Conservation (phyloP, 2,329 filamentous ascomycete genomes). For the Fusarium mundagurra region DNA sequence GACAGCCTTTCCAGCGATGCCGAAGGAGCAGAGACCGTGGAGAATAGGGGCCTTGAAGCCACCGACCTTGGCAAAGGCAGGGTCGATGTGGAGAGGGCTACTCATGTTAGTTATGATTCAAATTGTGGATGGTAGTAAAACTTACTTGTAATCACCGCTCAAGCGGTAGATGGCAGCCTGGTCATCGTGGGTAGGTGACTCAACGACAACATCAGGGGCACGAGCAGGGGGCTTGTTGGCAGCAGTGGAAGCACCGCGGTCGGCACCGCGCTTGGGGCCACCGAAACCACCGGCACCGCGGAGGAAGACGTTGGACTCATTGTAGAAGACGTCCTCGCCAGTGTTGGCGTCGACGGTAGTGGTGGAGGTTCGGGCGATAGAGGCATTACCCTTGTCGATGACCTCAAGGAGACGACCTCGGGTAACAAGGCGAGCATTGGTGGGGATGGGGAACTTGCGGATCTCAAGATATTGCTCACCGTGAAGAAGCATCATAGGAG, state of each 20-base stretch:
- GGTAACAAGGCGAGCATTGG: slow-evolving; percentile 78
- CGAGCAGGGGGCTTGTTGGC: slow-evolving; percentile 82
- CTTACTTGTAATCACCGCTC: slow-evolving; percentile 88
- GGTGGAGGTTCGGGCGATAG: slow-evolving; percentile 81
- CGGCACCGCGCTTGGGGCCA: slow-evolving; percentile 78
- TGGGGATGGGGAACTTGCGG: slow-evolving; percentile 90
- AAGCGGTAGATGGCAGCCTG: slow-evolving; percentile 94
- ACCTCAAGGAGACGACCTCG: slow-evolving; percentile 89
- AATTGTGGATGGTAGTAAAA: neutral
- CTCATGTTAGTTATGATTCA: neutral
- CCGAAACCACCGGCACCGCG: slow-evolving; percentile 91
- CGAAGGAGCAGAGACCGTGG: slow-evolving; percentile 96
- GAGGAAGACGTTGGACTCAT: slow-evolving; percentile 93
- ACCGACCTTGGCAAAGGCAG: slow-evolving; percentile 90
- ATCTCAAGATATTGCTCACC: slow-evolving; percentile 99
- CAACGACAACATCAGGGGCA: slow-evolving; percentile 81
- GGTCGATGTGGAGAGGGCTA: slow-evolving; percentile 91
- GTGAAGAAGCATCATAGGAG: slow-evolving; percentile 97
- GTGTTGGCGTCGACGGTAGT: slow-evolving; percentile 86
- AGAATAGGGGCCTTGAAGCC: slow-evolving; percentile 95
- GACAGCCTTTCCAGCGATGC: slow-evolving; percentile 89
- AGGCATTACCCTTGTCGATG: slow-evolving; percentile 92
- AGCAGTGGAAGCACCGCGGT: slow-evolving; percentile 83
- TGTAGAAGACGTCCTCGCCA: slow-evolving; percentile 94
- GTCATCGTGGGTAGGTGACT: slow-evolving; percentile 87